Percentiles rank a stretch among this genome's conserved stretches.
Evolutionary conservation across 176 grass and related monocot genomes (phyloP).

Genomic region (Thinopyrum elongatum): DNA sequence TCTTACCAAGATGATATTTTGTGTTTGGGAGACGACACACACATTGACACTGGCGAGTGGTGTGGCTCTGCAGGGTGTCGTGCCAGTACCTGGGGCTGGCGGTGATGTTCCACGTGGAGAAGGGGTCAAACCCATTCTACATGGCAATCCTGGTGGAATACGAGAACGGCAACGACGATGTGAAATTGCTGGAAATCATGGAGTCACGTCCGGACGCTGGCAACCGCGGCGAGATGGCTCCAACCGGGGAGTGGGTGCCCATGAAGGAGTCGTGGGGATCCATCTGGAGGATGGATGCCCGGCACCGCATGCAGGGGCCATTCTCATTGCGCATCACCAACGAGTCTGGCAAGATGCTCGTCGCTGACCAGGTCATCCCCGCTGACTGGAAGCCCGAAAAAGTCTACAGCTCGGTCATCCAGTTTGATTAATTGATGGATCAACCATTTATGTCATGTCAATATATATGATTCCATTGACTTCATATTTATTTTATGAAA

Average conservation of each 20-base stretch:
- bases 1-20: neutral
- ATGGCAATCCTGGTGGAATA: slow-evolving; percentile 12
- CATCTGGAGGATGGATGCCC: slow-evolving; percentile 54
- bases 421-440: slow-evolving; percentile 2
- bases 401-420: slow-evolving; percentile 47
- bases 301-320: slow-evolving; percentile 34
- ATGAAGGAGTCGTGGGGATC: slow-evolving; percentile 58
- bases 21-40: no score
- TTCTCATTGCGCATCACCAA: slow-evolving; percentile 64
- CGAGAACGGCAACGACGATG: neutral
- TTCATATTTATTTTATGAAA: no score
- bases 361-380: no score
- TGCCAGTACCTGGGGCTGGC: slow-evolving; percentile 35
- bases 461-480: no score
- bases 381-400: slow-evolving; percentile 39
- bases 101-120: slow-evolving; percentile 57
- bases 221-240: neutral
- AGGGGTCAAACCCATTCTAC: slow-evolving; percentile 63
- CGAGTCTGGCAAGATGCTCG: slow-evolving; percentile 12
- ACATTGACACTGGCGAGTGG: no score
- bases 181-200: slow-evolving; percentile 50
- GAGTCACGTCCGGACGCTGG: slow-evolving; percentile 27
- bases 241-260: slow-evolving; percentile 32
- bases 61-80: neutral
- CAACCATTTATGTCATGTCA: no score